Base-by-base conservation (phyloP, 1,284 basidiomycete species). In the Trichosporon faecale region DNA sequence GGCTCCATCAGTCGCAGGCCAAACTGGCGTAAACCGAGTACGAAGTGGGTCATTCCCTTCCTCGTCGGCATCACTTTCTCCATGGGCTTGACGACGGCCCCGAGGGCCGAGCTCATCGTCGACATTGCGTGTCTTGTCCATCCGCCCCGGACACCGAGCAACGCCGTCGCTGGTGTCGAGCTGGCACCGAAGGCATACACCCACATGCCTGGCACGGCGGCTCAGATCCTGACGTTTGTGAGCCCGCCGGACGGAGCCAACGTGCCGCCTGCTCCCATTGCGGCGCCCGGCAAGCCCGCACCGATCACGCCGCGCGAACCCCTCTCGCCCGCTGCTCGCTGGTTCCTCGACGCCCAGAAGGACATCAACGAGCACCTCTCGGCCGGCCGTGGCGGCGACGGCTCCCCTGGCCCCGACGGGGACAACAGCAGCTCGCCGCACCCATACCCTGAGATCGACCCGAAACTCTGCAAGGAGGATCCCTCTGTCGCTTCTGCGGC, bases 401-500 rank as follows among this genome's bases (percentile, higher is more conserved):
- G 46, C n/a, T 37, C 35, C 3, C 35, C 27, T 64, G 55, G 12
- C 37, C 40, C 57, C 64, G 66, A 57, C 49, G 49, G 49, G 6
- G 49, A 25, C 49, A 52, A 52, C 44, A 46, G 44, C 57, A 37
- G 57, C 52, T 8, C 60, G 18, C 52, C 68, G 29, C 33, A 61
- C 21, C 79, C 75, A 7, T 82, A 73, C 69, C 72, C 70, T 33
- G 79, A 79, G 65, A 82, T 85, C 69, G 83, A 85, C 72, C 82
- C 82, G 16, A 66, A 74, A 52, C 64, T 79, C 40, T 95, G 92
- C 77, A 87, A 89, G 29, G 85, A 87, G 25, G 91, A 93, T 77
- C 90, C 91, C 0, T 85, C 86, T 6, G 90, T 94, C 0, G 88
- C 89, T 77, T 90, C 89, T 18, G 87, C 87, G 5, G 90, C 90